Evolutionary conservation across 495 filamentous ascomycete genomes (phyloP), one percentile per base, ranked within the genome.

Genomic region (Haplographium delicatum): DNA sequence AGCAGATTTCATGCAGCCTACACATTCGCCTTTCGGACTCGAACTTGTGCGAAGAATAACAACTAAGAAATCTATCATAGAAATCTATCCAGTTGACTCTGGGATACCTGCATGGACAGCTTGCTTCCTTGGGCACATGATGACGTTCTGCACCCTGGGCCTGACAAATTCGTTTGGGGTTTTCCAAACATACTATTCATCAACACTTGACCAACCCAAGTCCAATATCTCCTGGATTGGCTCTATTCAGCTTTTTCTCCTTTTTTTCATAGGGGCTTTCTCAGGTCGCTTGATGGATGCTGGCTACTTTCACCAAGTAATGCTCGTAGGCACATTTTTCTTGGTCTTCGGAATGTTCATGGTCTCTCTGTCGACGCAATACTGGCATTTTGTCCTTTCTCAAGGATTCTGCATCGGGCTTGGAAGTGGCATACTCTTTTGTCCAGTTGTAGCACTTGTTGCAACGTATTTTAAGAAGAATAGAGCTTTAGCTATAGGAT

Each of bases 211-310:
- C 18, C 10, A 22, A 4, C 20, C 81, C 0, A 78, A 82, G 0
- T 83, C 82, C 0, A 77, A 81, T 35, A 79, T 91, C 46, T 84
- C 83, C 1, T 89, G 85, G 84, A 80, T 91, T 33, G 83, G 85
- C 4, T 82, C 78, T 18, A 68, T 86, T 22, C 84, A 88, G 57
- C 74, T 86, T 34, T 89, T 87, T 62, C 65, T 88, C 5, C 69
- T 85, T 6, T 86, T 87, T 64, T 84, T 86, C 59, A 67, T 86
- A 44, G 84, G 84, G 34, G 79, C 82, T 0, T 75, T 85, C 38
- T 76, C 82, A 9, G 84, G 84, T 6, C 74, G 83, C 2, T 65
- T 80, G 1, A 80, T 76, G 0, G 84, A 88, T 66, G 80, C 79
- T 0, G 84, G 84, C 4, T 82, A 10, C 18, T 24, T 20, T 22